These are phyloP conservation scores for Lentinula guzmanii DNA, from an alignment of 768 basidiomycete species.

Conservation along the genomic window DNA sequence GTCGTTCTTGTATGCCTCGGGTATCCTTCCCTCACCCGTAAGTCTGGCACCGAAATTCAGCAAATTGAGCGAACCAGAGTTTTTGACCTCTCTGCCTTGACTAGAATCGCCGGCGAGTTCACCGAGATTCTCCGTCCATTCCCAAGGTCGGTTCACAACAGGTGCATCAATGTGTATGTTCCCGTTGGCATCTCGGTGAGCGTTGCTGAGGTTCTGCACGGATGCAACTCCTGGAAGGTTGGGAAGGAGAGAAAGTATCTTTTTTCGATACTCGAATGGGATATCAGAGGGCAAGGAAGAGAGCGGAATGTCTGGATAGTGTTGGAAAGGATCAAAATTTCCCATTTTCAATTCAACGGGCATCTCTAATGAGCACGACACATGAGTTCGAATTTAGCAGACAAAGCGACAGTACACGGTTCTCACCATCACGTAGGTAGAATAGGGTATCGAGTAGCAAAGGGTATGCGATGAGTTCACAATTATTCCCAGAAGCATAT, in stretches of 20 bases:
- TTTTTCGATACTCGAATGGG: conserved; percentile 51
- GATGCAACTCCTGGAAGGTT: conserved; percentile 42
- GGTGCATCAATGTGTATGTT: conserved; percentile 40
- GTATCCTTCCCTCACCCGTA: conserved; percentile 54
- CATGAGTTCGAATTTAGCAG: not conserved
- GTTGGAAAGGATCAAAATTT: conserved; percentile 55
- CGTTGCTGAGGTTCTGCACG: conserved; percentile 53
- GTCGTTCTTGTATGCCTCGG: conserved; percentile 21
- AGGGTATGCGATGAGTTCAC: conserved; percentile 55
- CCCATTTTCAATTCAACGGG: conserved; percentile 50
- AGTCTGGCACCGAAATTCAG: conserved; percentile 62
- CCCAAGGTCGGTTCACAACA: conserved; percentile 77
- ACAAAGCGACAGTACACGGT: conserved; percentile 1
- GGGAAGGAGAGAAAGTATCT: conserved; percentile 54
- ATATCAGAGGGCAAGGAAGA: conserved; percentile 49
- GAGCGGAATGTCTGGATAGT: conserved; percentile 49
- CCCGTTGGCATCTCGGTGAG: conserved; percentile 50
- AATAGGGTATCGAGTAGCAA: conserved; percentile 69
- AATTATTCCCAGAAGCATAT: conserved; percentile 44
- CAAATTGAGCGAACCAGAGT: conserved; percentile 65
- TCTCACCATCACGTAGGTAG: conserved; percentile 67
- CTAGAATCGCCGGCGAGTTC: conserved; percentile 40
- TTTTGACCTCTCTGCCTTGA: conserved; percentile 42
- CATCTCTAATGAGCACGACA: conserved; percentile 40
- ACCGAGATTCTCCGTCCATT: conserved; percentile 79